These are phyloP conservation scores for Trichoderma erinaceum DNA, from an alignment of 495 filamentous ascomycete genomes.

Conservation along the genomic window DNA sequence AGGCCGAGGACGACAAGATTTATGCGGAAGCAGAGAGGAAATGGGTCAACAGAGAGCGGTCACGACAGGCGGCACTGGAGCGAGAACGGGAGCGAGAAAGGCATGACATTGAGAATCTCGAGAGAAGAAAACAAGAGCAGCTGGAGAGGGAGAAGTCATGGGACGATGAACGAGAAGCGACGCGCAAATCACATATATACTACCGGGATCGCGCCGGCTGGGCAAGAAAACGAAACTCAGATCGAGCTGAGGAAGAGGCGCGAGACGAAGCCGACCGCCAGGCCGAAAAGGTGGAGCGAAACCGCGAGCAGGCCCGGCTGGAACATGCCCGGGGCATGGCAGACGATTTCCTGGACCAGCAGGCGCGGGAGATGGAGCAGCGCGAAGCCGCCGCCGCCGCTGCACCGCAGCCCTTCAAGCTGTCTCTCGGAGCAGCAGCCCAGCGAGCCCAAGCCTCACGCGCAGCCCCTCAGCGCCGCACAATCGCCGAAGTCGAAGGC, in stretches of 20 bases:
- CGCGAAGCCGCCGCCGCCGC: slow-evolving; percentile 41
- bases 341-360: slow-evolving; percentile 85
- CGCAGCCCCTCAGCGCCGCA: slow-evolving; percentile 60
- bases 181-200: slow-evolving; percentile 69
- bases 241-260: slow-evolving; percentile 63
- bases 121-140: slow-evolving; percentile 47
- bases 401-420: slow-evolving; percentile 84
- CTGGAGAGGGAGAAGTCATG: slow-evolving; percentile 71
- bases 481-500: slow-evolving; percentile 87
- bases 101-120: slow-evolving; percentile 65
- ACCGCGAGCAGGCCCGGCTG: slow-evolving; percentile 59
- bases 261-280: slow-evolving; percentile 77
- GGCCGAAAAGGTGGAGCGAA: slow-evolving; percentile 67
- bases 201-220: slow-evolving; percentile 79
- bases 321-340: slow-evolving; percentile 82
- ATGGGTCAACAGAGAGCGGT: slow-evolving; percentile 84
- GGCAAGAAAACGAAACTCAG: slow-evolving; percentile 71
- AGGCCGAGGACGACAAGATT: slow-evolving; percentile 68
- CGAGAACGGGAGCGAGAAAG: slow-evolving; percentile 74
- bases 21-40: slow-evolving; percentile 82
- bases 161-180: slow-evolving; percentile 79
- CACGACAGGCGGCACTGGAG: slow-evolving; percentile 73
- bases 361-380: slow-evolving; percentile 77
- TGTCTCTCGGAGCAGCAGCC: slow-evolving; percentile 84
- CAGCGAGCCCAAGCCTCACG: slow-evolving; percentile 71